Conservation (phyloP, 176 grass and related monocot genomes). For the Phoenix dactylifera region DNA sequence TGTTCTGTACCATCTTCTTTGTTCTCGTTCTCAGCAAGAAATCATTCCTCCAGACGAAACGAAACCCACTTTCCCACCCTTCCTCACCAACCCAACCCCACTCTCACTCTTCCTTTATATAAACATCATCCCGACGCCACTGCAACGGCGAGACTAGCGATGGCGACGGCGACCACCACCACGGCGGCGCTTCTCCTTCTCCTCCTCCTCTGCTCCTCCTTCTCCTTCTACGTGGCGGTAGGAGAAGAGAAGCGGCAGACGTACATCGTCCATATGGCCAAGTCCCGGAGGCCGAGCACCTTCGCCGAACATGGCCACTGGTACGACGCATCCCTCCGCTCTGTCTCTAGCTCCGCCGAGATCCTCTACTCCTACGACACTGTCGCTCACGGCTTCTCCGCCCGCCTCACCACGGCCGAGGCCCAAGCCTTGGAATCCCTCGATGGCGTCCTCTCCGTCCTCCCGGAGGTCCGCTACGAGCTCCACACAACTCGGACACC, state of each 20-base stretch:
- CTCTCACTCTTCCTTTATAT: too few species aligned
- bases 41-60: too few species aligned
- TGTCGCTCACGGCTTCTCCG: slow-evolving; percentile 65
- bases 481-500: slow-evolving; percentile 91
- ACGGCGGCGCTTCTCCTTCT: too few species aligned
- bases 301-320: slow-evolving; percentile 57
- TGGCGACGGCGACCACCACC: too few species aligned
- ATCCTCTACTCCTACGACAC: slow-evolving; percentile 84
- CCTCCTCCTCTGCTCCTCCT: too few species aligned
- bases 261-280: slow-evolving; percentile 93
- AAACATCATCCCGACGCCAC: too few species aligned
- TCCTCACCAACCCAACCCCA: too few species aligned
- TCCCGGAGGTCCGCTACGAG: slow-evolving; percentile 57
- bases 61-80: too few species aligned
- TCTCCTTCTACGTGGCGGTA: not conserved
- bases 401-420: slow-evolving; percentile 45
- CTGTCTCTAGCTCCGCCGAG: slow-evolving; percentile 43
- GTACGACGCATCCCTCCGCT: slow-evolving; percentile 70
- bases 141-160: too few species aligned
- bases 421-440: slow-evolving; percentile 28
- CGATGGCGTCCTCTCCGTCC: slow-evolving; percentile 46
- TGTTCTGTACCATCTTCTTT: too few species aligned
- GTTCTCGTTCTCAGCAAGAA: too few species aligned
- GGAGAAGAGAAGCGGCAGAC: slow-evolving; percentile 21
- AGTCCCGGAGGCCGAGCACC: slow-evolving; percentile 56